Percentiles rank a stretch among this genome's conserved stretches.
phyloP scores from a whole-genome alignment of 73 alveolate genomes.

The Paramecium primaurelia region DNA sequence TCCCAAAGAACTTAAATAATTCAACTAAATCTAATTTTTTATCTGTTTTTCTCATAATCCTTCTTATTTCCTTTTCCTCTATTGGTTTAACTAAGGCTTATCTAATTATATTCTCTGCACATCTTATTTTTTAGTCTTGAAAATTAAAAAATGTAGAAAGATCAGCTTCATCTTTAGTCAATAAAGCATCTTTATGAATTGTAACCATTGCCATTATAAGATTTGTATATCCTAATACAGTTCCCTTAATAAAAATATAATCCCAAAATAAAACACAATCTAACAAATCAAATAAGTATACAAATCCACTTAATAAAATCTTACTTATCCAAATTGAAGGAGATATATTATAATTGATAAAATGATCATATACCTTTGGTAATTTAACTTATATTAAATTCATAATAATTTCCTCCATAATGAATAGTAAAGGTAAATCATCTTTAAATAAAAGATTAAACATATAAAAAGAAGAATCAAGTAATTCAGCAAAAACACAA shows the following conservation, averaged over 20 bases:
- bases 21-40: background rate
- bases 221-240: background rate
- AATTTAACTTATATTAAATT: background rate
- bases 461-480: background rate
- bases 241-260: constrained; percentile 15
- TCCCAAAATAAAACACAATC: constrained; percentile 31
- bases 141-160: background rate
- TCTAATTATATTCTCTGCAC: background rate
- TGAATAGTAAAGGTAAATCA: background rate
- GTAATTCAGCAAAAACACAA: background rate
- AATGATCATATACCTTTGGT: background rate
- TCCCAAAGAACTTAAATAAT: background rate
- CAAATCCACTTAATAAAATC: constrained; percentile 20
- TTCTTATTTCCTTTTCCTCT: background rate
- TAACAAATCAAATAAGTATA: background rate
- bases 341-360: background rate
- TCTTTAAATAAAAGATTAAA: background rate
- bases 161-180: background rate
- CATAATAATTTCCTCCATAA: background rate
- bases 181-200: background rate
- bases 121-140: background rate
- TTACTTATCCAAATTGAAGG: constrained; percentile 39
- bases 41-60: background rate
- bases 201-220: background rate
- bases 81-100: background rate